Evolutionary conservation across 2,329 filamentous ascomycete species (phyloP), one percentile per base, ranked within the genome.

Genomic region (Penicillium sp.): DNA sequence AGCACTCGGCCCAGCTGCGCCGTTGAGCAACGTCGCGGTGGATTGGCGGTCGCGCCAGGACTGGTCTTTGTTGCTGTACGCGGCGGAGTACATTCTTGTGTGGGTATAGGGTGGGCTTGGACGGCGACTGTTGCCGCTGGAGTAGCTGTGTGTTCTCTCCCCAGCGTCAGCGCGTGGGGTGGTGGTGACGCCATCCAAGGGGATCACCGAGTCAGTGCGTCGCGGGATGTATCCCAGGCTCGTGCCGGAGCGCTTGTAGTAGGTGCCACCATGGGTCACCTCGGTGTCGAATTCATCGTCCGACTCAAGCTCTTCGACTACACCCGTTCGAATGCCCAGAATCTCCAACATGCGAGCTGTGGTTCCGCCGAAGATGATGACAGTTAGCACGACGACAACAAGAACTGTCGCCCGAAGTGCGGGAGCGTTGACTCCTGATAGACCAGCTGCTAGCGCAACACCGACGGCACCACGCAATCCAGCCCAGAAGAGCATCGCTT

Each of bases 401-500:
- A 99, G 81, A n/a, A 99, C 93, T 0, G 94, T 99, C 7, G 94
- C 94, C 67, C 92, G 89, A 37, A 99, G 82, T 0, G 91, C 90
- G 57, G 88, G 89, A 0, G 87, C 87, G 70, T 96, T 94, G 53
- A 87, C 86, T 46, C 93, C 94, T 0, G 86, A 88, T 47, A 99
- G 83, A 27, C 95, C 89, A 23, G 93, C 93, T 33, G 94, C 94
- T 47, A 99, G 82, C 2, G 94, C 94, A 37, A 99, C 94, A 57
- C 94, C 94, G 67, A 99, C 94, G 47, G 94, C 94, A 68, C 94
- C 94, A 62, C 94, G 90, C 31, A 99, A 82, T 27, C 94, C 94
- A 17, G 94, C 94, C 94, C 94, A 99, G 78, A 96, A 99, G n/a
- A 99, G 85, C 94, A 99, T 97, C n/a, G 90, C 92, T 76, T 97